Conservation (phyloP, 2,329 filamentous ascomycete species). For the Huntiella bhutanensis region DNA sequence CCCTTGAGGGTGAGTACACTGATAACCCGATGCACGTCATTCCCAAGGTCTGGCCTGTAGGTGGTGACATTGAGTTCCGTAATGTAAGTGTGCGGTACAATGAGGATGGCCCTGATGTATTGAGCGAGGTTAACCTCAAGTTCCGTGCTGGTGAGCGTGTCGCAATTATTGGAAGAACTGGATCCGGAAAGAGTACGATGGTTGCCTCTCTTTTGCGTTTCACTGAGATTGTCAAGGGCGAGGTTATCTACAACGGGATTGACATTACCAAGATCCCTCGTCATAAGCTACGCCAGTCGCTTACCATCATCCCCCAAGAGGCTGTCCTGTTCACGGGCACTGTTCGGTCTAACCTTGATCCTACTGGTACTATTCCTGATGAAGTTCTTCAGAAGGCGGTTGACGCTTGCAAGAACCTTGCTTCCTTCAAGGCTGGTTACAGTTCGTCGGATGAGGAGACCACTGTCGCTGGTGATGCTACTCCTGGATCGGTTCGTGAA, state of each 20-base stretch:
- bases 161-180: constrained; percentile 54
- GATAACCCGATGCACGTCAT: constrained; percentile 15
- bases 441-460: constrained; percentile 11
- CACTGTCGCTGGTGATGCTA: not conserved
- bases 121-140: constrained; percentile 23
- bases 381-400: constrained; percentile 38
- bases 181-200: constrained; percentile 53
- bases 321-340: constrained; percentile 28
- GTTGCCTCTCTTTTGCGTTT: constrained; percentile 28
- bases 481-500: constrained; percentile 11
- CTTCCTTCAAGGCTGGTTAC: constrained; percentile 23
- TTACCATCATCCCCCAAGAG: constrained; percentile 32
- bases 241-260: constrained; percentile 27
- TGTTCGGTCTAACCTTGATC: constrained; percentile 34
- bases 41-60: constrained; percentile 19
- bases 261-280: constrained; percentile 26
- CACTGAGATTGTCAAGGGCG: constrained; percentile 23
- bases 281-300: constrained; percentile 24
- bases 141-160: constrained; percentile 45
- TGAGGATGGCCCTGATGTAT: constrained; percentile 20
- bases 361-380: constrained; percentile 30
- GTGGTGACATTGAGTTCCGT: constrained; percentile 20
- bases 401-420: constrained; percentile 29
- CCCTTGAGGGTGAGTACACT: constrained; percentile 15
- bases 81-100: constrained; percentile 22